Conservation (phyloP, 345 rosid species). For the Gossypium longicalyx region DNA sequence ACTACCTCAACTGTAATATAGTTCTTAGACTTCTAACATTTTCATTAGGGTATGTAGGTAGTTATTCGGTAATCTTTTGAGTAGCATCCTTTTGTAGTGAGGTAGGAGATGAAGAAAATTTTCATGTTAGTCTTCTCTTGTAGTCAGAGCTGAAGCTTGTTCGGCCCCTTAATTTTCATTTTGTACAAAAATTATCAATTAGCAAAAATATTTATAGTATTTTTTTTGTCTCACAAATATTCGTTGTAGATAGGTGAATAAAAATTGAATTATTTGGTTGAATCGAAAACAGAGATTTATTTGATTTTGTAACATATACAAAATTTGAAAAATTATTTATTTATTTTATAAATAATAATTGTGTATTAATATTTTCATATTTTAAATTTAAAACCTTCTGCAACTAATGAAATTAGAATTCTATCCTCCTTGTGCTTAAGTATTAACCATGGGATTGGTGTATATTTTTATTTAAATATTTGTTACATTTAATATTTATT, state of each 20-base stretch:
- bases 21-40: slow-evolving; percentile 31
- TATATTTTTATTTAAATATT: too few relatives aligned
- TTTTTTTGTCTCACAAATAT: not conserved
- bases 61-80: slow-evolving; percentile 13
- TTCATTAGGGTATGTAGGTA: slow-evolving; percentile 27
- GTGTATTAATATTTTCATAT: too few relatives aligned
- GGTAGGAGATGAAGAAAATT: slow-evolving; percentile 15
- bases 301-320: too few relatives aligned
- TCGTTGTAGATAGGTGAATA: not conserved
- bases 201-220: slow-evolving; percentile 2
- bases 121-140: slow-evolving; percentile 10
- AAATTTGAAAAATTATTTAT: too few relatives aligned
- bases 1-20: slow-evolving; percentile 27
- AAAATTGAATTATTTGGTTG: too few relatives aligned
- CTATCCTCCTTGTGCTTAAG: too few relatives aligned
- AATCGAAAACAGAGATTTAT: too few relatives aligned
- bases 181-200: slow-evolving; percentile 23
- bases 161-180: slow-evolving; percentile 11
- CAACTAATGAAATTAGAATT: too few relatives aligned
- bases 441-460: too few relatives aligned
- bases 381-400: too few relatives aligned
- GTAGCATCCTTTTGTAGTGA: slow-evolving; percentile 21
- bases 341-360: too few relatives aligned
- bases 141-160: slow-evolving; percentile 5
- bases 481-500: too few relatives aligned